A percentile compares a stretch with the other conserved stretches of the same genome.
These are phyloP conservation scores for Crepidotus variabilis DNA, from an alignment of 768 basidiomycete genomes.

Conservation along the genomic window DNA sequence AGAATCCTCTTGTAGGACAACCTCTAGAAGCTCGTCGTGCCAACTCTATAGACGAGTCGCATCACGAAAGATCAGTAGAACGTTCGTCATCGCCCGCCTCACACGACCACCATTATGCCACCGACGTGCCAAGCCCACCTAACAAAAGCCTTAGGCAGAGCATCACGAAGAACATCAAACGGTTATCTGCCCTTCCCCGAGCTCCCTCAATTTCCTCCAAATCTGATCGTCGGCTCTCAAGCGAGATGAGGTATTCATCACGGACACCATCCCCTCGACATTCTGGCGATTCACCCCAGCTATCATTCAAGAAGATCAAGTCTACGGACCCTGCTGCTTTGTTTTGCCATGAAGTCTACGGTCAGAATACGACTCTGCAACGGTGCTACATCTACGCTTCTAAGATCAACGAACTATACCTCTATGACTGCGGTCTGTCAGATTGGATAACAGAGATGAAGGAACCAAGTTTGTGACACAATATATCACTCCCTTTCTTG, in stretches of 20 bases:
- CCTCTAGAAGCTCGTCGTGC: constrained; percentile 9
- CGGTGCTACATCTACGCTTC: constrained; percentile 69
- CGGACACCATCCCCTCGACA: constrained; percentile 34
- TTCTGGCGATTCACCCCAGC: constrained; percentile 11
- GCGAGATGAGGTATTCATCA: constrained; percentile 29
- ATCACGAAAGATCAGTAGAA: constrained; percentile 9
- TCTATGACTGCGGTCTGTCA: constrained; percentile 69
- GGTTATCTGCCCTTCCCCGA: constrained; percentile 59
- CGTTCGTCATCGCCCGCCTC: constrained; percentile 17
- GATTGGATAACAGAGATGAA: constrained; percentile 69
- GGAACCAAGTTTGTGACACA: constrained; percentile 44
- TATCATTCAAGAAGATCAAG: constrained; percentile 17
- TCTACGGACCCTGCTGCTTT: constrained; percentile 58
- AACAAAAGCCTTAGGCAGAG: constrained; percentile 48
- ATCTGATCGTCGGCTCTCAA: constrained; percentile 29
- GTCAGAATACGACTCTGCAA: constrained; percentile 55
- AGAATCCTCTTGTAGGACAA: constrained; percentile 13
- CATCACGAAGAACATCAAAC: constrained; percentile 40
- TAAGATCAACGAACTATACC: constrained; percentile 80
- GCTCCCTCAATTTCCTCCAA: constrained; percentile 59
- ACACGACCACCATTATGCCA: constrained; percentile 5
- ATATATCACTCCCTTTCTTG: neutral
- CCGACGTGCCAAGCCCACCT: constrained; percentile 40
- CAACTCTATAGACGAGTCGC: constrained; percentile 16
- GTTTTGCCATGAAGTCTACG: constrained; percentile 61